Conservation (phyloP, 106 monocot genomes). For the Acanthochlamys bracteata region DNA sequence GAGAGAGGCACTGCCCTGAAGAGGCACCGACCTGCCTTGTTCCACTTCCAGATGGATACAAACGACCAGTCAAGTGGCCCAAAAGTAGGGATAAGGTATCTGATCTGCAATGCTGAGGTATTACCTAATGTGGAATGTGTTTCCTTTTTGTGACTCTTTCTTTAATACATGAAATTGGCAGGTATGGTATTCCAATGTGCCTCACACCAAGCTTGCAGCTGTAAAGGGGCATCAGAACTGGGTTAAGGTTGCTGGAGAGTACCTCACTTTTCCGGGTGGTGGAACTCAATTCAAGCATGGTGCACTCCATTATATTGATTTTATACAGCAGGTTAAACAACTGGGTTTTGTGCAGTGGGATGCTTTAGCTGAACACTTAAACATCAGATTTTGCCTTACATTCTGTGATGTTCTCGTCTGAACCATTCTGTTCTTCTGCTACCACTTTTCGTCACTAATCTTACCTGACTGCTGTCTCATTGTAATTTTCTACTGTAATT, state of each 20-base stretch:
- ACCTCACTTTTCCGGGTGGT: slow-evolving; percentile 85
- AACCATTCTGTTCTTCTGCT: too few relatives aligned
- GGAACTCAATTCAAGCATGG: slow-evolving; percentile 91
- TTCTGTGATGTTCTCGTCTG: too few relatives aligned
- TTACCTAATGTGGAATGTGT: too few relatives aligned
- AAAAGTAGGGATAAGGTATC: slow-evolving; percentile 79
- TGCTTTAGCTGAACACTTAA: too few relatives aligned
- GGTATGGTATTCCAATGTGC: slow-evolving; percentile 90
- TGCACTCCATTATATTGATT: slow-evolving; percentile 71
- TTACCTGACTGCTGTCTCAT: too few relatives aligned
- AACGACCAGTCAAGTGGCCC: slow-evolving; percentile 61
- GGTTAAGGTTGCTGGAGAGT: slow-evolving; percentile 77
- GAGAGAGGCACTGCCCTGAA: slow-evolving; percentile 86
- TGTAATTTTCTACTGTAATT: too few relatives aligned
- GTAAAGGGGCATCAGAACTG: slow-evolving; percentile 84
- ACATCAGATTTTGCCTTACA: too few relatives aligned
- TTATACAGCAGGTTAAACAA: slow-evolving; percentile 58
- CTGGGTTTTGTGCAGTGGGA: not conserved
- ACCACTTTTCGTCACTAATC: too few relatives aligned
- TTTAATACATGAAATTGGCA: slow-evolving; percentile 18
- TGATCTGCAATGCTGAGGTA: not conserved
- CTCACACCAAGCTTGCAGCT: slow-evolving; percentile 66
- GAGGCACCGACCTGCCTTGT: slow-evolving; percentile 72
- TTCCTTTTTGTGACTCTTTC: not conserved
- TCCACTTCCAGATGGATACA: slow-evolving; percentile 76